Evolutionary conservation across 441 rosid genomes (phyloP), one percentile per base, ranked within the genome.

Genomic region (Pelargonium citronellum): DNA sequence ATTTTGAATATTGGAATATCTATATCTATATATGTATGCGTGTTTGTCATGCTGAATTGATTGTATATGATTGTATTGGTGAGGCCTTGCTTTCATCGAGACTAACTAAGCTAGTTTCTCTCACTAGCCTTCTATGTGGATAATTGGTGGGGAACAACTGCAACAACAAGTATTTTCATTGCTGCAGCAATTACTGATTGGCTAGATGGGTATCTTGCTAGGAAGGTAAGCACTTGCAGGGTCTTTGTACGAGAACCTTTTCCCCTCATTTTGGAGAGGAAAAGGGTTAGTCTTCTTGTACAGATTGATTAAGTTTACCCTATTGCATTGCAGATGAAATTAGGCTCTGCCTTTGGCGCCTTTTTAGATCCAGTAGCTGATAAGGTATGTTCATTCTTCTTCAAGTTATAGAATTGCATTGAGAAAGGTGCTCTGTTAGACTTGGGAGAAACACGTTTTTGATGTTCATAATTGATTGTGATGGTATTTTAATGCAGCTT

Each of bases 331-430:
- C 88, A 94, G 99, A 87, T 94, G 99, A 80, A 81, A 53, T 73
- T 86, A 74, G 90, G 88, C 74, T 85, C 96, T 69, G 88, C 87
- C 2, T 92, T 95, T 84, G 99, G 97, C 81, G 97, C 99, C 20
- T 95, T 91, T 83, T 83, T 95, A 86, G 97, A 91, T 79, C 99
- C 97, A 1, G 97, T 91, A 53, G 97, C 97, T 37, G 97, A 95
- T 76, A 95, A 95, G 92, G 99, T 95, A 73, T 61, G 70, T 12
- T 37, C 3, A 1, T 63, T 68, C 39, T 67, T 27, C 55, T 16
- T 69, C 13, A 24, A 51, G 16, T 60, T 13, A 58, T 60, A 30
- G 10, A 11, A 47, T 61, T n/a, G 24, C 57, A 12, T 66, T 64
- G 19, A 41, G 41, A 15, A 53, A 15, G 53, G 19, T 63, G 63